Evolutionary conservation across 1,139 yeast genomes (phyloP).

Genomic region (Pneumocystis oryctolagi): DNA sequence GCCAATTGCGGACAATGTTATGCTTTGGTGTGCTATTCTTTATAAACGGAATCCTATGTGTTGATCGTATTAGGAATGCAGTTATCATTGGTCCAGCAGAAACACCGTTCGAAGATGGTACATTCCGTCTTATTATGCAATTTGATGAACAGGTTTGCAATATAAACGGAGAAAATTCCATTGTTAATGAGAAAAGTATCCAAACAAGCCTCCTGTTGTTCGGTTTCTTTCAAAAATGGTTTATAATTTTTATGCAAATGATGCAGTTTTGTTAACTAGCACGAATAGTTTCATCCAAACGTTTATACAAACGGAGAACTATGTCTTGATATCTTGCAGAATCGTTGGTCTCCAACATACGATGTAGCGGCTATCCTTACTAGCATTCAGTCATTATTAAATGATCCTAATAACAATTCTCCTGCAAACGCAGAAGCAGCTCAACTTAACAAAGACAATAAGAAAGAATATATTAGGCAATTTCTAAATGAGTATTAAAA

Average conservation of each 20-base stretch:
- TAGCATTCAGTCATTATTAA: slow-evolving; percentile 57
- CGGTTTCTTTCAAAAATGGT: slow-evolving; percentile 77
- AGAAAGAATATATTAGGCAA: slow-evolving; percentile 68
- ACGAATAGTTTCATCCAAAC: slow-evolving; percentile 66
- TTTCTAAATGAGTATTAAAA: no score
- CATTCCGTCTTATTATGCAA: slow-evolving; percentile 70
- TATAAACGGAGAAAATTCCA: neutral
- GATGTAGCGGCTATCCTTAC: slow-evolving; percentile 96
- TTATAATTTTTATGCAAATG: neutral
- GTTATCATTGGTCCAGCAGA: slow-evolving; percentile 96
- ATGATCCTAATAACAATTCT: slow-evolving; percentile 90
- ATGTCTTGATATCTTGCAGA: slow-evolving; percentile 87
- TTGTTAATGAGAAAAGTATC: slow-evolving; percentile 37
- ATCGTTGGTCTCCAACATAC: slow-evolving; percentile 97
- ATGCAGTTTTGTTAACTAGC: neutral
- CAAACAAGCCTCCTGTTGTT: slow-evolving; percentile 90
- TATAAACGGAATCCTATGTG: slow-evolving; percentile 6
- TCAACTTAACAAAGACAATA: slow-evolving; percentile 82
- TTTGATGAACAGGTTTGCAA: slow-evolving; percentile 64
- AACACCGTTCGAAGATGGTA: slow-evolving; percentile 96
- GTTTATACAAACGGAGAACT: slow-evolving; percentile 92
- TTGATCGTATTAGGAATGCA: slow-evolving; percentile 44
- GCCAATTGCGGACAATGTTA: slow-evolving; percentile 90
- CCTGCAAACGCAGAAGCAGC: slow-evolving; percentile 99
- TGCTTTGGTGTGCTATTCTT: slow-evolving; percentile 48